phyloP scores from a whole-genome alignment of 768 basidiomycete genomes.

The Cystofilobasidium capitatum region DNA sequence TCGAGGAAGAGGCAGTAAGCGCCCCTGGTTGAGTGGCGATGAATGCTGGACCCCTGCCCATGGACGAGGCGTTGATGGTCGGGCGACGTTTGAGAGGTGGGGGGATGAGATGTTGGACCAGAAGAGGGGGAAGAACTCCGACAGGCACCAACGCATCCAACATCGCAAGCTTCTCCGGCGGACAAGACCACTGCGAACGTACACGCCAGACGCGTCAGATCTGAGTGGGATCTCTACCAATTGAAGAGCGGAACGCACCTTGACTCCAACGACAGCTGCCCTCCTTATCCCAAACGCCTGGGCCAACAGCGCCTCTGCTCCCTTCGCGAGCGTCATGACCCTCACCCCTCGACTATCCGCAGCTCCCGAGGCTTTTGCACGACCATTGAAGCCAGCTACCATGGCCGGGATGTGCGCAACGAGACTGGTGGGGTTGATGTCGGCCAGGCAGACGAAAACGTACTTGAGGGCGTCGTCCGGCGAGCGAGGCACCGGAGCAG shows the following conservation, averaged over 20 bases:
- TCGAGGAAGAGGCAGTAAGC: background rate
- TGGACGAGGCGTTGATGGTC: background rate
- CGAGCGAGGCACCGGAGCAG: background rate
- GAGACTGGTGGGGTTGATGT: conserved; percentile 12
- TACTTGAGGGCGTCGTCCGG: background rate
- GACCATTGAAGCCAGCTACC: conserved; percentile 11
- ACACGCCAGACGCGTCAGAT: too few species aligned
- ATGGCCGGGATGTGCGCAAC: conserved; percentile 17
- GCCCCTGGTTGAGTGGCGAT: background rate
- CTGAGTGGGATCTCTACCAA: too few species aligned
- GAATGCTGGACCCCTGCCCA: background rate
- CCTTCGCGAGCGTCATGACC: background rate
- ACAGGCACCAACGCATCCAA: background rate
- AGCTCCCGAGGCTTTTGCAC: background rate
- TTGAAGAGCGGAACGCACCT: background rate
- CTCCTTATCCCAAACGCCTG: background rate
- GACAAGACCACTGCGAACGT: background rate
- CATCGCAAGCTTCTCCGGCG: background rate
- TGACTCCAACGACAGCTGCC: background rate
- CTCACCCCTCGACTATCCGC: background rate
- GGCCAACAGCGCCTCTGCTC: conserved; percentile 11
- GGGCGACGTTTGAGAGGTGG: background rate
- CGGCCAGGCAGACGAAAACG: conserved; percentile 14
- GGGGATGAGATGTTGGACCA: background rate
- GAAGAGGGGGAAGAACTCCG: background rate